Evolutionary conservation across 306 rosid species (phyloP), one percentile per base, ranked within the genome.

Genomic region (Gillenia trifoliata): DNA sequence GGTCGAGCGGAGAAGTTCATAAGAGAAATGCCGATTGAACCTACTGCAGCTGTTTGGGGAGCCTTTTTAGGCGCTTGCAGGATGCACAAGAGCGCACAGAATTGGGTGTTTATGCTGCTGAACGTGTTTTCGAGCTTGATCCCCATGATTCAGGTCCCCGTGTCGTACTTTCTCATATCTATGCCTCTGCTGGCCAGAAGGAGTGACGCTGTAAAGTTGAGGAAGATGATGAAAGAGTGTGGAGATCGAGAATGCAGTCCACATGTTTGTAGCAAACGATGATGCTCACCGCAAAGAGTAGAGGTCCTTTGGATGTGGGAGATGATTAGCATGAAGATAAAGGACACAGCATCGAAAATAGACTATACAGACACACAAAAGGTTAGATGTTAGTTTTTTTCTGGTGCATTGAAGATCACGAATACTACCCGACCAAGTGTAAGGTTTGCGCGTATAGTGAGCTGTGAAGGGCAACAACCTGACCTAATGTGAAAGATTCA

Each of bases 131-230:
- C 28, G 78, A 71, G 75, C 78, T 81, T 59, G 84, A 81, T 66
- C 84, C 84, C 59, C 67, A 67, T 45, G 84, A 81, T 81, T 81
- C 84, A 15, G 81, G 84, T 26, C 78, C 81, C 71, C 69, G 76
- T 52, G 47, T 76, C 20, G 66, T 71, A 71, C 78, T 81, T 41
- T 68, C 75, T 57, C 75, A 80, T 28, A 80, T 76, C 64, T 75
- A 76, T 30, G 80, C 84, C 43, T 71, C 80, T 9, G 77, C 80
- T 19, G 73, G 80, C 20, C n/a, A 80, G 77, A 75, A 65, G 76
- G 77, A 40, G n/a, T 4, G 80, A 80, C 12, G 84, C 77, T 29
- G 73, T 74, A 59, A 75, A 71, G 49, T 74, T 80, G 64, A 75
- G 84, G 66, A 80, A 71, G 74, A 75, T 71, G 77, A 80, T 80